Evolutionary conservation across 129 eudicot genomes (phyloP).

Genomic region (Oenanthe sinensis): DNA sequence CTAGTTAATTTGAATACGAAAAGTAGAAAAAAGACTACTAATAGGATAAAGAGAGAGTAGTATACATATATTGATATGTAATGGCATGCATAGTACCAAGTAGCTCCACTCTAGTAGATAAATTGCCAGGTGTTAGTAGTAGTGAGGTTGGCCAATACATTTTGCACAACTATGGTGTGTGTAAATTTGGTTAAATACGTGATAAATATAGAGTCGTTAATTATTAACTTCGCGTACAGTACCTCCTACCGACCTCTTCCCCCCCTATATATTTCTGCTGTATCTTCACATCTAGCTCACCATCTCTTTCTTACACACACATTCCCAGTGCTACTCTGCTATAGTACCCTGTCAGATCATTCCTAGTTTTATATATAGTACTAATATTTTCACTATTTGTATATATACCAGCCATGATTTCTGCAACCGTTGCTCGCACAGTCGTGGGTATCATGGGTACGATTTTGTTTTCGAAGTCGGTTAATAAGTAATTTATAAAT

Average conservation of each 20-base stretch:
- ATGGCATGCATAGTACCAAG: too few species aligned
- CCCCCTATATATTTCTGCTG: background rate
- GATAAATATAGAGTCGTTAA: background rate
- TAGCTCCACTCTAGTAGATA: too few species aligned
- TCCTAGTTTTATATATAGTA: background rate
- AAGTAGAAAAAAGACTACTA: too few species aligned
- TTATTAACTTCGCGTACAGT: background rate
- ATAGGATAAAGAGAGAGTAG: too few species aligned
- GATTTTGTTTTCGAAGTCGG: background rate
- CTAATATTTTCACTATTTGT: background rate
- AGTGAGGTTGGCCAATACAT: too few species aligned
- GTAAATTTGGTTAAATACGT: too few species aligned
- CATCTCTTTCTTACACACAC: background rate
- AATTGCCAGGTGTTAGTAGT: too few species aligned
- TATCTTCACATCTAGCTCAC: background rate
- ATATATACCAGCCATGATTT: constrained; percentile 11
- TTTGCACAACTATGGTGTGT: background rate
- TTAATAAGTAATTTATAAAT: too few species aligned
- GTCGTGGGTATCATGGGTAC: constrained; percentile 10
- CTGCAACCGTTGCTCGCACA: constrained; percentile 1
- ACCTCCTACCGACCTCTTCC: background rate
- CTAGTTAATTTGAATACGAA: too few species aligned
- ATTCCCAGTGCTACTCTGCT: background rate
- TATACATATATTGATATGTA: too few species aligned
- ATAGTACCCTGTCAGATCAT: too few species aligned